A percentile compares a stretch with the other conserved stretches of the same genome.
Evolutionary conservation across 2,329 filamentous ascomycete genomes (phyloP).

Genomic region (Botrytis deweyae): DNA sequence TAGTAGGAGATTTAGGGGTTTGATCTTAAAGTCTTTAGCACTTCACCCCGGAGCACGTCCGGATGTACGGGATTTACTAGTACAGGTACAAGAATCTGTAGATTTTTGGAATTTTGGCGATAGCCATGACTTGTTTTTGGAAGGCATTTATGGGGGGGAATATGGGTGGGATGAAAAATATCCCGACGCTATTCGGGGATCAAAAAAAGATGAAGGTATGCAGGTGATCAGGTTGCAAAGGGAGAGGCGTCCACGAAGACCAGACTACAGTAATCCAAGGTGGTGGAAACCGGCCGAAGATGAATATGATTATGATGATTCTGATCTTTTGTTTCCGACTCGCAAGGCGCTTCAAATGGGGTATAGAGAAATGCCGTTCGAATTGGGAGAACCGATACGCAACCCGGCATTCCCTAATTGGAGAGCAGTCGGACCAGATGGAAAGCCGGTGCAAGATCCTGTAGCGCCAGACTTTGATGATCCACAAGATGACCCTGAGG

Average conservation of each 20-base stretch:
- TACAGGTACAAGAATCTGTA: neutral
- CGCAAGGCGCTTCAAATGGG: neutral
- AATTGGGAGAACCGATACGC: neutral
- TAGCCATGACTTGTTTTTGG: neutral
- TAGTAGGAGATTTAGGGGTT: neutral
- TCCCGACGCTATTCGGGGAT: neutral
- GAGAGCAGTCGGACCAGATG: neutral
- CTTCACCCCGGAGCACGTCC: neutral
- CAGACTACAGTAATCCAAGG: neutral
- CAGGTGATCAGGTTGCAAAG: rapidly evolving
- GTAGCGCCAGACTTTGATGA: neutral
- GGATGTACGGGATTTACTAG: neutral
- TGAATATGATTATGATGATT: neutral
- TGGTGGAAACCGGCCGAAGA: neutral
- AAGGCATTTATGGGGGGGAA: too few relatives aligned
- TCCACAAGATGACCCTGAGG: neutral
- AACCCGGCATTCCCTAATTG: neutral
- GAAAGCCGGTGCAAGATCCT: neutral
- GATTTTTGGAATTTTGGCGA: conserved; percentile 13
- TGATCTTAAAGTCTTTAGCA: neutral
- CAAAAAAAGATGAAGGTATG: neutral
- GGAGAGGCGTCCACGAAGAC: too few relatives aligned
- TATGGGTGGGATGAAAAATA: neutral
- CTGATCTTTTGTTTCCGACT: neutral
- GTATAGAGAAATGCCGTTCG: conserved; percentile 2